These are phyloP conservation scores for Turritis glabra DNA, from an alignment of 345 rosid species.

Conservation along the genomic window DNA sequence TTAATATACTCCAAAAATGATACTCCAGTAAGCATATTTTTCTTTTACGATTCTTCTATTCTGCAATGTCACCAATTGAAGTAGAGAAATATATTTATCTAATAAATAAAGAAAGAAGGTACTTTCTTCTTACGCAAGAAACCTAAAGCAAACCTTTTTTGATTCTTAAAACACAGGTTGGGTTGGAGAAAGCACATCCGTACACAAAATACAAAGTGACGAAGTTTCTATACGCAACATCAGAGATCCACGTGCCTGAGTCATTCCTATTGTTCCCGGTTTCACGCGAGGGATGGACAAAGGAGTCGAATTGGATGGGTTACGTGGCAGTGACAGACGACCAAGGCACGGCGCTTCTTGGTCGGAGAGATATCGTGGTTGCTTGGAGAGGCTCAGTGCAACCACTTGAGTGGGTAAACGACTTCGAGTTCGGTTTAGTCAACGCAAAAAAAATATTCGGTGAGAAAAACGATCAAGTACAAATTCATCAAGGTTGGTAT, in stretches of 20 bases:
- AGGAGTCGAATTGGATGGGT: slow-evolving; percentile 88
- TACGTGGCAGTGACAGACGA: slow-evolving; percentile 82
- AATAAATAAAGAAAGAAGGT: not conserved
- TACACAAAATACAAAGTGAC: slow-evolving; percentile 65
- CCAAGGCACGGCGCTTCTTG: slow-evolving; percentile 56
- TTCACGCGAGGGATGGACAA: slow-evolving; percentile 82
- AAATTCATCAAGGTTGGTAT: slow-evolving; percentile 85
- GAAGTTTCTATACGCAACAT: slow-evolving; percentile 71
- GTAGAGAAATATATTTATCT: not conserved
- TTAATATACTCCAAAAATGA: no score
- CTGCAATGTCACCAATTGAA: not conserved
- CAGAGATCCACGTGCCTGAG: slow-evolving; percentile 58
- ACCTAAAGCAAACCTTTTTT: not conserved
- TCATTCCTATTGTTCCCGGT: slow-evolving; percentile 60
- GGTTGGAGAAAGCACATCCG: slow-evolving; percentile 56
- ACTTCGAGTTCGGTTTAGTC: slow-evolving; percentile 57
- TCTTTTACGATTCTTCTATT: no score
- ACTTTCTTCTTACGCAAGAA: slow-evolving; percentile 13
- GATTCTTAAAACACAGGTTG: slow-evolving; percentile 38
- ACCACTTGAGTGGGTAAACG: slow-evolving; percentile 75
- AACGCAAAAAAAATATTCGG: slow-evolving; percentile 55
- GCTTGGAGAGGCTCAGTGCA: slow-evolving; percentile 84
- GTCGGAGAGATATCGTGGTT: slow-evolving; percentile 84
- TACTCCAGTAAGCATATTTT: no score
- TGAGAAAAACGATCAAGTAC: slow-evolving; percentile 25